Evolutionary conservation across 2,329 filamentous ascomycete species (phyloP), one percentile per base, ranked within the genome.

Genomic region (Aureobasidium sp.): DNA sequence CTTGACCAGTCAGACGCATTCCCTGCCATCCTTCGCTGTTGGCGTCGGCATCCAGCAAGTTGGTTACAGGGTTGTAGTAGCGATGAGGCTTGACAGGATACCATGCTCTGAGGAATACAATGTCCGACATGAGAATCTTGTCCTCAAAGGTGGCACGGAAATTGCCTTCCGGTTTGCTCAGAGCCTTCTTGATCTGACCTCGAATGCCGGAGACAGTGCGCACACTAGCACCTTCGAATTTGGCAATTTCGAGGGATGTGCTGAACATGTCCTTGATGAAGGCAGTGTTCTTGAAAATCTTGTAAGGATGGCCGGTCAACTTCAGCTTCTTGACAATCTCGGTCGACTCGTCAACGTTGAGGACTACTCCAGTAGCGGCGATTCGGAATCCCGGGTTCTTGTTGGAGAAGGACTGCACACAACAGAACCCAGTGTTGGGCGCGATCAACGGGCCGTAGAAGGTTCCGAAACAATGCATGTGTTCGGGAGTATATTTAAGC

Each of bases 321-420:
- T 98, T 98, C 66, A 98, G 84, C 77, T 98, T 98, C 80, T 98
- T 98, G 70, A 98, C 93, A 60, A 98, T 97, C 68, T 98, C 93
- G 3, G 88, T 90, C 35, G 86, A 88, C 71, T 97, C 90, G 67
- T 98, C 93, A 17, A 98, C 93, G 64, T 85, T 90, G 59, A 97
- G 75, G 4, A 98, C 88, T 2, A 93, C 93, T 57, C 93, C 93
- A 0, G 90, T 96, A 2, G 93, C 94, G 8, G 93, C 88, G 60
- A 98, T 88, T 41, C 93, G 83, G 79, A 98, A 97, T 17, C 90
- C 90, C 0, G 90, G 86, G 44, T 85, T 91, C 64, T 85, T 81
- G 57, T 87, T 83, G 0, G 86, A 88, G 64, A 98, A 85, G 6
- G 85, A 88, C 70, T 97, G 89, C 59, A 97, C 89, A 69, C 87